These are phyloP conservation scores for grape (Vitis vinifera) DNA, from an alignment of 164 flowering plant species.

Conservation along the genomic window ASM3070453v1 NC_081817.1:24056501-24057000, in stretches of 20 bases:
- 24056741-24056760: slow-evolving; percentile 6
- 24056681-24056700: slow-evolving; percentile 1
- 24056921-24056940: slow-evolving; percentile 3
- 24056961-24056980: no score
- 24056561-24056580: slow-evolving; percentile 4
- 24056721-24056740: slow-evolving; percentile 5
- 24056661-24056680: background rate
- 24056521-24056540: background rate
- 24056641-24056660: slow-evolving; percentile 1
- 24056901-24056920: slow-evolving; percentile 25
- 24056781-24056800: slow-evolving; percentile 3
- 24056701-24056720: background rate
- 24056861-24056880: background rate
- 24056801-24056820: background rate
- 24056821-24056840: background rate
- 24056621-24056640: background rate
- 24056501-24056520: slow-evolving; percentile 22
- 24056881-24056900: slow-evolving; percentile 20
- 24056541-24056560: background rate
- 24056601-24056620: background rate
- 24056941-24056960: no score
- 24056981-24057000: background rate
- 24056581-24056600: slow-evolving; percentile 8
- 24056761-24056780: slow-evolving; percentile 12
- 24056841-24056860: slow-evolving; percentile 6